These are phyloP conservation scores for Eucommia ulmoides DNA, from an alignment of 257 asterid species.

Conservation along the genomic window DNA sequence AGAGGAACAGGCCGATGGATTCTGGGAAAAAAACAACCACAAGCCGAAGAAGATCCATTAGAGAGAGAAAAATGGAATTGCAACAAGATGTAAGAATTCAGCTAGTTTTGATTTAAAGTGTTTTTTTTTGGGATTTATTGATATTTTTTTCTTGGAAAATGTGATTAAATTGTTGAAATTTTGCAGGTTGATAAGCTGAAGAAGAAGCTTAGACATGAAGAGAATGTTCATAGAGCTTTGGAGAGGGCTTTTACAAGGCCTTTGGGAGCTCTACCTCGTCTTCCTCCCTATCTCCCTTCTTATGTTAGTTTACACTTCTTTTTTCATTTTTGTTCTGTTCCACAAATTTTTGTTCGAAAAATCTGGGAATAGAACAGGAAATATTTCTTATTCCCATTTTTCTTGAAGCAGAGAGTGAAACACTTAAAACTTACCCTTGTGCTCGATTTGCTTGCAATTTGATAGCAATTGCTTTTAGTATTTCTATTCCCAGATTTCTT, in stretches of 20 bases:
- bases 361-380: too few relatives aligned
- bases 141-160: neutral
- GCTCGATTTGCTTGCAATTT: neutral
- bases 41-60: conserved; percentile 28
- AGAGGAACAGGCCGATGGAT: conserved; percentile 29
- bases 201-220: conserved; percentile 81
- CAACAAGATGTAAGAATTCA: conserved; percentile 54
- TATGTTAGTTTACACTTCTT: conserved; percentile 42
- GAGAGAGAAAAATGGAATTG: conserved; percentile 68
- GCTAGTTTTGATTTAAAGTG: neutral
- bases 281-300: conserved; percentile 84
- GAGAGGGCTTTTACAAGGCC: conserved; percentile 92
- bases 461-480: neutral
- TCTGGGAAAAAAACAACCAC: conserved; percentile 35
- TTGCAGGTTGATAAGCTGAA: conserved; percentile 89
- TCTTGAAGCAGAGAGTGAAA: neutral
- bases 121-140: neutral
- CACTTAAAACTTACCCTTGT: neutral
- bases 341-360: too few relatives aligned
- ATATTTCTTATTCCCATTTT: neutral
- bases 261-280: conserved; percentile 84
- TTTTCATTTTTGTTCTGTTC: neutral
- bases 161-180: conserved; percentile 5
- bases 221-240: conserved; percentile 86
- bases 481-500: neutral